These are phyloP conservation scores for Termitomyces sp. DNA, from an alignment of 768 basidiomycete genomes.

Conservation along the genomic window DNA sequence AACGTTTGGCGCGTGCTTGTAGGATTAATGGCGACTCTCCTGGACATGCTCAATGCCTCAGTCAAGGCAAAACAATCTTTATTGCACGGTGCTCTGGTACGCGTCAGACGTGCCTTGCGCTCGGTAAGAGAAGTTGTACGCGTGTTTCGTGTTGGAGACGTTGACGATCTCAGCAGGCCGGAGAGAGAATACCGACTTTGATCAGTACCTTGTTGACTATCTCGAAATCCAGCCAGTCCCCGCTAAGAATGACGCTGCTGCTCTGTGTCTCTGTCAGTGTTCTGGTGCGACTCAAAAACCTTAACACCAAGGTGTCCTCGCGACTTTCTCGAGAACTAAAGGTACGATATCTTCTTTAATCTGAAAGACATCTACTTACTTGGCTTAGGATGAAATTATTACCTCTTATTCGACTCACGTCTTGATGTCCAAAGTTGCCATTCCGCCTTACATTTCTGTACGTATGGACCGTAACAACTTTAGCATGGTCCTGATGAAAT, in stretches of 20 bases:
- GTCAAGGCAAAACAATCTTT: conserved; percentile 52
- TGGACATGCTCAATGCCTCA: conserved; percentile 56
- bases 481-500: conserved; percentile 5
- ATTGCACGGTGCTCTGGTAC: conserved; percentile 54
- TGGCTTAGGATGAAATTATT: conserved; percentile 48
- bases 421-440: conserved; percentile 59
- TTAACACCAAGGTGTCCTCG: conserved; percentile 36
- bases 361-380: background rate
- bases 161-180: conserved; percentile 23
- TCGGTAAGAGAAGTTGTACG: conserved; percentile 35
- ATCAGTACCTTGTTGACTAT: conserved; percentile 49
- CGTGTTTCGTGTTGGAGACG: background rate
- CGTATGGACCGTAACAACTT: conserved; percentile 12
- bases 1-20: conserved; percentile 49
- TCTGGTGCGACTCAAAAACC: conserved; percentile 56
- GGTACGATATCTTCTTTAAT: conserved; percentile 21
- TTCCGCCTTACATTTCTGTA: conserved; percentile 59
- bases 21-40: conserved; percentile 49
- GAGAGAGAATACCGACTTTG: conserved; percentile 38
- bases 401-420: conserved; percentile 54
- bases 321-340: conserved; percentile 42
- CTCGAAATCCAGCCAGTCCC: conserved; percentile 42
- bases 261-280: conserved; percentile 71
- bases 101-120: conserved; percentile 62
- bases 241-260: conserved; percentile 40